Evolutionary conservation across 495 filamentous ascomycete species (phyloP).

Genomic region (Penicillium desertorum): DNA sequence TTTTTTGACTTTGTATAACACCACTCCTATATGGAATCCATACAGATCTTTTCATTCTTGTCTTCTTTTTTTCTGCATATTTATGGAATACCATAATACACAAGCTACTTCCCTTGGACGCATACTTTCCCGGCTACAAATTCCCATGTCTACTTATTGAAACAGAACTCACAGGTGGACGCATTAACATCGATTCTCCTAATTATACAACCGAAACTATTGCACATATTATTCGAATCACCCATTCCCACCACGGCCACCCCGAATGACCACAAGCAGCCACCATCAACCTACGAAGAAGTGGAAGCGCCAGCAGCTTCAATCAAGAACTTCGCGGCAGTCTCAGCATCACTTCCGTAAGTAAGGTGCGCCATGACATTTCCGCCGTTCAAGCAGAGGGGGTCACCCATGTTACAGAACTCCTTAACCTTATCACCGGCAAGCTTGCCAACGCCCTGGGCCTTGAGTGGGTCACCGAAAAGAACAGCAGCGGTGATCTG

Average conservation of each 20-base stretch:
- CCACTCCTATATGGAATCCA: constrained; percentile 18
- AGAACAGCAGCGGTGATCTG: constrained; percentile 46
- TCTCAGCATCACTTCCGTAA: constrained; percentile 47
- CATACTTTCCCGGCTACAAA: neutral
- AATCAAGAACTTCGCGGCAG: constrained; percentile 50
- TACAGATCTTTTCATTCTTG: constrained; percentile 9
- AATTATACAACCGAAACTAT: neutral
- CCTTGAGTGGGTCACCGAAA: constrained; percentile 59
- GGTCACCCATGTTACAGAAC: constrained; percentile 53
- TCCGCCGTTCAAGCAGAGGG: constrained; percentile 54
- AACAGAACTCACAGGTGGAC: neutral
- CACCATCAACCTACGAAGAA: neutral
- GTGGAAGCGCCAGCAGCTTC: constrained; percentile 31
- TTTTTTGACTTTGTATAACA: constrained; percentile 28
- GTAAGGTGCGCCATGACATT: constrained; percentile 54
- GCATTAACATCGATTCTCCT: neutral
- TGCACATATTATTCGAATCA: neutral
- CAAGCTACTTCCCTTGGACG: constrained; percentile 3
- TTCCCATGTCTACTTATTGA: neutral
- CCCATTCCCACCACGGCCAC: neutral
- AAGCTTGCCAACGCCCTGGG: constrained; percentile 44
- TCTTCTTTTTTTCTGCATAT: neutral
- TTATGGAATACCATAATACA: neutral
- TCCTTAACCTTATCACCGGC: constrained; percentile 47
- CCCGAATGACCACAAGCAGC: neutral